Evolutionary conservation across 2,329 filamentous ascomycete genomes (phyloP).

Genomic region (Nannizziopsis arthrosporioides): DNA sequence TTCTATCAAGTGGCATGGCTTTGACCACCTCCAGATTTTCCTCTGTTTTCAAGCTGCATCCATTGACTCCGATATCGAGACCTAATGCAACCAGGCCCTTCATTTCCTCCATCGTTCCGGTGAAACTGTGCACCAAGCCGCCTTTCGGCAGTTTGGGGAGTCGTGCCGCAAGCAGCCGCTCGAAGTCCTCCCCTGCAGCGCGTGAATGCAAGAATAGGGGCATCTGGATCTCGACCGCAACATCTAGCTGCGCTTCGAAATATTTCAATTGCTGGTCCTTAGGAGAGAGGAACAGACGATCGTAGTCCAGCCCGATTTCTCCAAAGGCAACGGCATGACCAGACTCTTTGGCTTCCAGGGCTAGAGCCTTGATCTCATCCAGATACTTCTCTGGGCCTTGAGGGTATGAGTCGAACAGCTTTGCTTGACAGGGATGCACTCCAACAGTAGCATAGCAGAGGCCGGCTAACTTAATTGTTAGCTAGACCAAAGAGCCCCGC

Average conservation of each 20-base stretch:
- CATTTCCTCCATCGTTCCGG: constrained; percentile 78
- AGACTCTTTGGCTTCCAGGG: constrained; percentile 45
- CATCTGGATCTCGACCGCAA: constrained; percentile 64
- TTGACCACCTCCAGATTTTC: constrained; percentile 81
- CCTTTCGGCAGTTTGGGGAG: constrained; percentile 58
- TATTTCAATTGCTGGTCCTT: constrained; percentile 71
- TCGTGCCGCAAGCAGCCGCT: constrained; percentile 52
- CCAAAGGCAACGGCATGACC: constrained; percentile 69
- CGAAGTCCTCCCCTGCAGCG: constrained; percentile 76
- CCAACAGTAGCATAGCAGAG: constrained; percentile 82
- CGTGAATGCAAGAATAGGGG: constrained; percentile 89
- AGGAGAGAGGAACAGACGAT: constrained; percentile 71
- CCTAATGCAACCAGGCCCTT: constrained; percentile 64
- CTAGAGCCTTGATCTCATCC: constrained; percentile 53
- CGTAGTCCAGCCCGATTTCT: constrained; percentile 93
- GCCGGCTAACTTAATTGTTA: constrained; percentile 44
- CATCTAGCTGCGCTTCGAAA: constrained; percentile 69
- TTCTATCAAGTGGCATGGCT: constrained; percentile 60
- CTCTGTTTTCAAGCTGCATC: constrained; percentile 87
- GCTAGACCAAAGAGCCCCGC: background rate
- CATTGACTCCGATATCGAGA: constrained; percentile 88
- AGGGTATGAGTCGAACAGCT: constrained; percentile 56
- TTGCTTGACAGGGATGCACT: constrained; percentile 81
- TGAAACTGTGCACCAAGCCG: constrained; percentile 91
- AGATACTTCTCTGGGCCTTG: constrained; percentile 35